Percentiles rank a stretch among this genome's conserved stretches.
These are phyloP conservation scores for Dothideomycetidae sp. DNA, from an alignment of 2,329 filamentous ascomycete species.

Conservation along the genomic window DNA sequence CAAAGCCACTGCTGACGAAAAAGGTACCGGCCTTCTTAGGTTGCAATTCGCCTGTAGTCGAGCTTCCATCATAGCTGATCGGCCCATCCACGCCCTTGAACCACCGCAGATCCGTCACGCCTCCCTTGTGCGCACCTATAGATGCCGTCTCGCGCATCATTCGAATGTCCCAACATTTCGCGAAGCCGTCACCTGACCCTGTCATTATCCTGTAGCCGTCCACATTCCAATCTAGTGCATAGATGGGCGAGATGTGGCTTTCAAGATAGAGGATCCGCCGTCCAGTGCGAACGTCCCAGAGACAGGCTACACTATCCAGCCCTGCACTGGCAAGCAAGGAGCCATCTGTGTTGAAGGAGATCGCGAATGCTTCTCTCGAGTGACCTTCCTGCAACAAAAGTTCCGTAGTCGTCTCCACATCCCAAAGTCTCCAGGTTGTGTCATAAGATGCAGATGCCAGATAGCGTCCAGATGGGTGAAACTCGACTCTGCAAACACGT, in stretches of 20 bases:
- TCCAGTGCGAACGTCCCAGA: slow-evolving; percentile 89
- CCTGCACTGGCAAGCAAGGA: slow-evolving; percentile 85
- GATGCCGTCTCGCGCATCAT: slow-evolving; percentile 73
- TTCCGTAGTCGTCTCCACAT: slow-evolving; percentile 72
- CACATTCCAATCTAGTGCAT: slow-evolving; percentile 79
- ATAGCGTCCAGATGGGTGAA: slow-evolving; percentile 82
- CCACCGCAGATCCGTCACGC: slow-evolving; percentile 87
- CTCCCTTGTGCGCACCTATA: slow-evolving; percentile 79
- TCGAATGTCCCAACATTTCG: slow-evolving; percentile 95
- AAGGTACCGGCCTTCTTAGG: slow-evolving; percentile 87
- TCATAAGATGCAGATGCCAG: slow-evolving; percentile 90
- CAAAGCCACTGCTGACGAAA: slow-evolving; percentile 80
- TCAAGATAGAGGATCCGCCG: slow-evolving; percentile 93
- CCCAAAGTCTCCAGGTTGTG: slow-evolving; percentile 94
- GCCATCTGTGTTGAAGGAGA: slow-evolving; percentile 82
- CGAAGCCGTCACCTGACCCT: slow-evolving; percentile 83
- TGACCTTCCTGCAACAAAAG: slow-evolving; percentile 86
- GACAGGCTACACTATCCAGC: slow-evolving; percentile 80
- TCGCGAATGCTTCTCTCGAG: slow-evolving; percentile 78
- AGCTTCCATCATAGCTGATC: slow-evolving; percentile 19
- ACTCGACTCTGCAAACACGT: slow-evolving; percentile 82
- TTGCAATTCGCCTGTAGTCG: slow-evolving; percentile 21
- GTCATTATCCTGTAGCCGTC: slow-evolving; percentile 90
- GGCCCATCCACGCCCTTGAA: slow-evolving; percentile 76
- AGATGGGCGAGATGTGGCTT: slow-evolving; percentile 84